Evolutionary conservation across 2,329 filamentous ascomycete species (phyloP), one percentile per base, ranked within the genome.

Genomic region (Eutypella sp.): DNA sequence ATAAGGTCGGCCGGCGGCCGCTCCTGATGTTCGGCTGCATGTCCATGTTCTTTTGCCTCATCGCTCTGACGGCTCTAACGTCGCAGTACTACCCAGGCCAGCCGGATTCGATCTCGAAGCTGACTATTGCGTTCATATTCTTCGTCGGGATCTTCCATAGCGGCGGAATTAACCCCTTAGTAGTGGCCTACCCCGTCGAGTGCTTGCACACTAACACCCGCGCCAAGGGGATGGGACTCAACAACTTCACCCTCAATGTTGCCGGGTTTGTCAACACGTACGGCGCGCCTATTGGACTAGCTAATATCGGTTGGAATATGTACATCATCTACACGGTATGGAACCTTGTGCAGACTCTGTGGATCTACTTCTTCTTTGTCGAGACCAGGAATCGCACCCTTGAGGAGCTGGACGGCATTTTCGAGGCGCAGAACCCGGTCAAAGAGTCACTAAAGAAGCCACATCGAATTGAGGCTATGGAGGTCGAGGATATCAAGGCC

Each of bases 271-370:
- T n/a, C n/a, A n/a, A n/a, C n/a, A n/a, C n/a, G n/a, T n/a, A 63
- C 40, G 50, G 62, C 10, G 62, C 60, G 8, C 62, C 60, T 2
- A 55, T 57, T 24, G 60, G 60, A 3, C 53, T 61, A 13, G 57
- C 69, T 19, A 73, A 66, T 24, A 60, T 77, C 0, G 66, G 68
- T 2, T 78, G 72, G 66, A 68, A 67, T 44, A 76, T 72, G 55
- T 78, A 72, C 58, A 67, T 77, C 38, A 68, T 78, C 38, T 79
- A 70, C 67, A 66, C 68, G 2, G 65, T 71, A 10, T 67, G 71
- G 41, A 72, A 70, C 56, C 66, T 67, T 31, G 48, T 65, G 0
- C 69, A 69, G 31, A 9, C 74, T 22, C 71, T 70, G 0, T 63
- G 69, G 40, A 68, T 69, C 2, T 73, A 69, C 53, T 62, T 73